Evolutionary conservation across 768 basidiomycete genomes (phyloP).

Genomic region (Xerocomellus amylosporus): DNA sequence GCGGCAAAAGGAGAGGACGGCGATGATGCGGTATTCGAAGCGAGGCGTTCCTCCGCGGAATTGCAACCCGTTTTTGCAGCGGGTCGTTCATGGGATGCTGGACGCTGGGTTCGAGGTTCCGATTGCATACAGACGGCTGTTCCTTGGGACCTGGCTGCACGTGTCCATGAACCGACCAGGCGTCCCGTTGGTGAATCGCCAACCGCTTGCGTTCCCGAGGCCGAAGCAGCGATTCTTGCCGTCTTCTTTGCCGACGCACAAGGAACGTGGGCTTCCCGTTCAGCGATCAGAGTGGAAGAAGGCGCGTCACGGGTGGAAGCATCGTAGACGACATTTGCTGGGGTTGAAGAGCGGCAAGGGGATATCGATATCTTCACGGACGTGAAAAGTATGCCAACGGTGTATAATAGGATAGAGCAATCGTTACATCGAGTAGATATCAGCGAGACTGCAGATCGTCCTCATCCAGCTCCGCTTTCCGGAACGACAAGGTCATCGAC

Average conservation of each 20-base stretch:
- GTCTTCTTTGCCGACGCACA: conserved; percentile 25
- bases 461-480: conserved; percentile 25
- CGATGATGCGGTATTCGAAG: conserved; percentile 27
- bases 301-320: conserved; percentile 19
- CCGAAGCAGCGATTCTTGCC: conserved; percentile 21
- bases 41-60: conserved; percentile 23
- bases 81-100: conserved; percentile 40
- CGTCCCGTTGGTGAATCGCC: conserved; percentile 13
- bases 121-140: conserved; percentile 37
- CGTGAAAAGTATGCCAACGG: conserved; percentile 25
- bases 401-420: conserved; percentile 25
- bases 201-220: conserved; percentile 29
- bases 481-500: conserved; percentile 44
- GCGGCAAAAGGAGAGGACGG: conserved; percentile 30
- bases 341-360: neutral
- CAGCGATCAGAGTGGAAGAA: conserved; percentile 26
- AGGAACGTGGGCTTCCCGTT: conserved; percentile 37
- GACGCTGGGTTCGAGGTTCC: conserved; percentile 41
- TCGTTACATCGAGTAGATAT: conserved; percentile 8
- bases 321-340: conserved; percentile 12
- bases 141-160: conserved; percentile 36
- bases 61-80: conserved; percentile 37
- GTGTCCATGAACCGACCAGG: conserved; percentile 17
- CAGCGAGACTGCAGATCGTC: neutral
- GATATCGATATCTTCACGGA: conserved; percentile 9